Evolutionary conservation across 306 rosid genomes (phyloP).

Genomic region (Acacia confusa): DNA sequence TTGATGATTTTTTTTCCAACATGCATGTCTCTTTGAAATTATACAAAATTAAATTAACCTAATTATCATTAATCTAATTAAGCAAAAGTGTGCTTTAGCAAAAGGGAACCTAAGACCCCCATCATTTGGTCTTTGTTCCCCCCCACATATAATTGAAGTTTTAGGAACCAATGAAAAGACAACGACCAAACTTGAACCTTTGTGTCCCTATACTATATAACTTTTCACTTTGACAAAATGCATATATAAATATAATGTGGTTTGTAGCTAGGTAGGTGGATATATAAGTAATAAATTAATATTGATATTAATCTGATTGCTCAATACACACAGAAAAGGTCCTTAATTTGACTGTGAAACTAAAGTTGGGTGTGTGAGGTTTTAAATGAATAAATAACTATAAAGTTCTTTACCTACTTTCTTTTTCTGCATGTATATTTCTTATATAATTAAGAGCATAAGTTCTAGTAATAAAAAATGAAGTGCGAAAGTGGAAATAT

Average conservation of each 20-base stretch:
- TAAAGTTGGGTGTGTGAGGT: constrained; percentile 16
- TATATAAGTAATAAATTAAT: not conserved
- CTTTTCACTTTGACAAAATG: constrained; percentile 1
- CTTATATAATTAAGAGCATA: constrained; percentile 5
- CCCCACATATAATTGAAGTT: constrained; percentile 54
- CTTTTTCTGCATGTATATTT: not conserved
- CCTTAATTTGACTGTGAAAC: constrained; percentile 11
- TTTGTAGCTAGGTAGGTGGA: constrained; percentile 4
- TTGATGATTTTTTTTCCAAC: constrained; percentile 27
- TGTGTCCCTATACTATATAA: not conserved
- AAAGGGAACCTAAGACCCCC: constrained; percentile 38
- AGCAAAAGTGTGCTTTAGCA: constrained; percentile 25
- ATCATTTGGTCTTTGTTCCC: constrained; percentile 43
- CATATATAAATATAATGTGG: not conserved
- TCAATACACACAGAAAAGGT: not conserved
- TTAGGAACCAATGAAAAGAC: constrained; percentile 30
- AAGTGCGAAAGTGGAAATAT: constrained; percentile 18
- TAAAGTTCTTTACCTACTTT: not conserved
- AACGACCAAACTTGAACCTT: constrained; percentile 6
- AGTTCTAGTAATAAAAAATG: not conserved
- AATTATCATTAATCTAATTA: constrained; percentile 16
- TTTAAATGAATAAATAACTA: not conserved
- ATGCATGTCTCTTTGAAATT: constrained; percentile 21
- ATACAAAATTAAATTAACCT: constrained; percentile 8
- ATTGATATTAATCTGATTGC: not conserved